Conservation (phyloP, 140 eudicot species). For the Flaveria floridana region DNA sequence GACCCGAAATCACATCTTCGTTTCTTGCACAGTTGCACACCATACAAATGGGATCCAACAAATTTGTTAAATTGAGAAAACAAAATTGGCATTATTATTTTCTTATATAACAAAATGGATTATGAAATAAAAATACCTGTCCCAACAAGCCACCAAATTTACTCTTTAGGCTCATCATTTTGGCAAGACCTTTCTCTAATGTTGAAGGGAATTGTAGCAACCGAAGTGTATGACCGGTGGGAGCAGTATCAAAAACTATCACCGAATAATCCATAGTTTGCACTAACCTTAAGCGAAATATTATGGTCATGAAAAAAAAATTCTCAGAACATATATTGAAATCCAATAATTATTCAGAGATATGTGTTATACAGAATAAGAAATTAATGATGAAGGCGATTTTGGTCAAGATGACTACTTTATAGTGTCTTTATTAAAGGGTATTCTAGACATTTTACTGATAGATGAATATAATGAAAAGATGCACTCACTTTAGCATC, state of each 20-base stretch:
- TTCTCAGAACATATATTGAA: neutral
- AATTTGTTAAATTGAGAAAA: neutral
- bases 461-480: neutral
- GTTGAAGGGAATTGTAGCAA: constrained; percentile 91
- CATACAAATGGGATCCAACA: constrained; percentile 2
- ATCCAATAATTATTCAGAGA: neutral
- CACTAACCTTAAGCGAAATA: constrained; percentile 57
- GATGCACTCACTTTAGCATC: constrained; percentile 72
- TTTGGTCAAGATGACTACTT: neutral
- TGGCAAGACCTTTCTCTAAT: constrained; percentile 86
- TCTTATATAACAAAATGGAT: neutral
- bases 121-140: constrained; percentile 56
- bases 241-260: constrained; percentile 98
- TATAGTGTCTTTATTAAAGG: neutral
- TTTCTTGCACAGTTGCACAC: neutral
- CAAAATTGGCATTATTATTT: neutral
- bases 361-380: neutral
- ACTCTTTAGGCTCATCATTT: constrained; percentile 84
- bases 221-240: constrained; percentile 97
- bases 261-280: constrained; percentile 98
- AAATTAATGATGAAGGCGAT: neutral
- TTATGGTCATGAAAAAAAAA: neutral
- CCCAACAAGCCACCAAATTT: constrained; percentile 89
- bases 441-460: constrained; percentile 12
- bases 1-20: constrained; percentile 3